phyloP scores from a whole-genome alignment of 345 rosid species.

The Pistacia integerrima region DNA sequence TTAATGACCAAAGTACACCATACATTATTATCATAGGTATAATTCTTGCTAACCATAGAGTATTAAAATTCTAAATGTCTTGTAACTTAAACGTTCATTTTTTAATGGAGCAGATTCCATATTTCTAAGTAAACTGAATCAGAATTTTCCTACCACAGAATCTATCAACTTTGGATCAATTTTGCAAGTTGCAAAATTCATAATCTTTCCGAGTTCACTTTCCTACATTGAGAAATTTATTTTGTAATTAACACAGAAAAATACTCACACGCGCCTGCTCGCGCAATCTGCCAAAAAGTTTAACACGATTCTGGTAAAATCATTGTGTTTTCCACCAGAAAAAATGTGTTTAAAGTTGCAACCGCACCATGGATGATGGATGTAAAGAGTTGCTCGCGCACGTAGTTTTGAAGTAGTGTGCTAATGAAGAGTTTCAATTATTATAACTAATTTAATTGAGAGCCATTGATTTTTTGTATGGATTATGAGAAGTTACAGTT shows the following conservation, averaged over 20 bases:
- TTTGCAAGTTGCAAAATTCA: not conserved
- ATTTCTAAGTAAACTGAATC: not conserved
- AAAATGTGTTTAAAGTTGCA: no score
- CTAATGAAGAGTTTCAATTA: not conserved
- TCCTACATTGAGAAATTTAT: no score
- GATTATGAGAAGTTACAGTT: constrained; percentile 1
- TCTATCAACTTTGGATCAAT: not conserved
- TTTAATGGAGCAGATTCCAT: not conserved
- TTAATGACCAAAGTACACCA: not conserved
- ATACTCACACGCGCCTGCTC: not conserved
- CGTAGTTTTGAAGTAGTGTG: no score
- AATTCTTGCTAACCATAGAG: not conserved
- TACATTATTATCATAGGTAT: not conserved
- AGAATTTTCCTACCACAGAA: not conserved
- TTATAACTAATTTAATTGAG: not conserved
- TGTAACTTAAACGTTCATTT: not conserved
- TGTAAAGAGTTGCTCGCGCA: no score
- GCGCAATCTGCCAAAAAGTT: not conserved
- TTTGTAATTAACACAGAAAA: not conserved
- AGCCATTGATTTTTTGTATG: not conserved
- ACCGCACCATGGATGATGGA: no score
- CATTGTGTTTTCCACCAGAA: no score
- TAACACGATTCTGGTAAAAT: no score
- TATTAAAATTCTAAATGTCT: not conserved
- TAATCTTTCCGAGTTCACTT: not conserved